These are phyloP conservation scores for Penicillium janthinellum DNA, from an alignment of 2,329 filamentous ascomycete species.

Conservation along the genomic window DNA sequence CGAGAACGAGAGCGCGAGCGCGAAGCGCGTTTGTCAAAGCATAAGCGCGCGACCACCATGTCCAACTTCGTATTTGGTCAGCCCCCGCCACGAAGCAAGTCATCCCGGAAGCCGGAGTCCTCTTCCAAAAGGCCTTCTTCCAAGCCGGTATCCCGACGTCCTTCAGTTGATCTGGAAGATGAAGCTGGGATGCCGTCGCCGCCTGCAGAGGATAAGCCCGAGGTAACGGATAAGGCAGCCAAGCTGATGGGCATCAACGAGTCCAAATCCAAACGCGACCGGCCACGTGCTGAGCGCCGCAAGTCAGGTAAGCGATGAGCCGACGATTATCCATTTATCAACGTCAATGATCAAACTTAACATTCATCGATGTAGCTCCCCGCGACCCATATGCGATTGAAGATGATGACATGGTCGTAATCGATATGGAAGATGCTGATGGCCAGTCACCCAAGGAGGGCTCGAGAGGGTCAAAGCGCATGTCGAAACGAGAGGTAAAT, in stretches of 20 bases:
- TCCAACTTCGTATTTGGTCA: constrained; percentile 67
- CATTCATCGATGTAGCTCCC: constrained; percentile 23
- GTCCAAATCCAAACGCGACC: constrained; percentile 48
- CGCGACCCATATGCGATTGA: constrained; percentile 64
- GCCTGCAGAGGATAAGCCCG: constrained; percentile 67
- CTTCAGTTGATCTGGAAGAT: constrained; percentile 65
- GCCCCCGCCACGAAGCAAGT: constrained; percentile 64
- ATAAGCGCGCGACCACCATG: constrained; percentile 61
- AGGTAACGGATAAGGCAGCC: constrained; percentile 74
- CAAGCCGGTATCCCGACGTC: constrained; percentile 61
- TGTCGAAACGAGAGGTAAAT: constrained; percentile 43
- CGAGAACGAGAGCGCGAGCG: constrained; percentile 42
- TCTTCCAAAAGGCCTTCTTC: constrained; percentile 59
- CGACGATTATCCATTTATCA: background rate
- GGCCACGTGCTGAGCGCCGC: constrained; percentile 56
- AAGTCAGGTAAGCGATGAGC: constrained; percentile 34
- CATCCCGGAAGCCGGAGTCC: constrained; percentile 63
- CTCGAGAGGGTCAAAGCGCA: constrained; percentile 38
- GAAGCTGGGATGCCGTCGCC: constrained; percentile 68
- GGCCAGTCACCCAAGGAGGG: constrained; percentile 35
- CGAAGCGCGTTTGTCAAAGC: constrained; percentile 53
- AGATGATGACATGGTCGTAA: constrained; percentile 65
- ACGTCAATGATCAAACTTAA: constrained; percentile 1
- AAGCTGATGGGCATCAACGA: constrained; percentile 68
- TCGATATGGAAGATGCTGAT: constrained; percentile 52